Base-by-base conservation (phyloP, 805 yeast genomes). In the Myxozyma udenii region DNA sequence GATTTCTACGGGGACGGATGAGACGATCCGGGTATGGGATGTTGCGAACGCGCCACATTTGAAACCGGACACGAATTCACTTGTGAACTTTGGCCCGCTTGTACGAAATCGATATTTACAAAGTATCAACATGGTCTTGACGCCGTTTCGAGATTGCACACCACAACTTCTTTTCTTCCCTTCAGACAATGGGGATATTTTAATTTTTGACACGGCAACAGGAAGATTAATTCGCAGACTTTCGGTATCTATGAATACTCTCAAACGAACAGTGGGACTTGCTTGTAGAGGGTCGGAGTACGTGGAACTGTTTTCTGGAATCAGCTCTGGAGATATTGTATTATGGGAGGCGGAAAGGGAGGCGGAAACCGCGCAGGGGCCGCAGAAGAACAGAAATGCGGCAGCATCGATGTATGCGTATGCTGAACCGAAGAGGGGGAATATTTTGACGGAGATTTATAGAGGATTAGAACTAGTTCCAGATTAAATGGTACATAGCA, bases 1-100 rank as follows among this genome's bases (percentile, higher is more conserved):
- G 30, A 69, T 82, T 18, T 79, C 88, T 0, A 72, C 84, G 0
- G 96, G 95, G 0, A 77, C 79, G 46, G 97, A 90, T 66, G 95
- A 89, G 47, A 84, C 80, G 61, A 75, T 87, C 7, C 70, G 88
- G 18, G 79, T 84, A 1, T 90, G 97, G 97, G 83, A 84, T 59
- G 69, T 85, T 68, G 74, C 78, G 0, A 73, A 74, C 0, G 74
- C 74, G 0, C 64, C 77, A 24, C 3, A 23, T 11, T 3, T 38
- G 41, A 11, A 40, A 4, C 24, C 48, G 16, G 45, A 53, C 36
- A 46, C 54, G 12, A 86, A 87, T 62, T 79, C 80, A 57, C 73
- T 83, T 30, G 74, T 84, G 28, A 86, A 85, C 60, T 87, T 83
- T 65, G 95, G 95, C 0, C 93, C 95, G 0, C 70, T 83, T 46